Percentiles rank a stretch among this genome's conserved stretches.
phyloP scores from a whole-genome alignment of 164 flowering plant genomes.

The Vitis cinerea region DNA sequence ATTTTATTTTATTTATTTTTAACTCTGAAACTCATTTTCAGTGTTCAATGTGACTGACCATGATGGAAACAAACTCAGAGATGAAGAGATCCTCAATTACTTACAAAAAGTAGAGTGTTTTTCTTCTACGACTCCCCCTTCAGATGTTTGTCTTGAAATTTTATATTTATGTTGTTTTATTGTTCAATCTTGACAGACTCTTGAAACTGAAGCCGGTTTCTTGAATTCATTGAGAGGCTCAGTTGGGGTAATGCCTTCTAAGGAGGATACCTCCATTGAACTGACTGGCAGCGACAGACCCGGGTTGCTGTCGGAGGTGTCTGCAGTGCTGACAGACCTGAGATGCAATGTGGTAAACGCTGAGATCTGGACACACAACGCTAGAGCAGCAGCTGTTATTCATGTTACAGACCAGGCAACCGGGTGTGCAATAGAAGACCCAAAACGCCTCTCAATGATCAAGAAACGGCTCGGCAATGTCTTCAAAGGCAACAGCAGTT shows the following conservation, averaged over 20 bases:
- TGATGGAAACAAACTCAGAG: constrained; percentile 54
- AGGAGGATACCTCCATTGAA: constrained; percentile 49
- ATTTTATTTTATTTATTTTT: constrained; percentile 1
- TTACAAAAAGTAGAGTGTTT: constrained; percentile 17
- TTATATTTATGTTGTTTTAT: background rate
- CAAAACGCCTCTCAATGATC: constrained; percentile 28
- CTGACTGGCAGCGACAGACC: constrained; percentile 53
- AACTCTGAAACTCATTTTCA: constrained; percentile 20
- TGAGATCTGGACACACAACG: constrained; percentile 66
- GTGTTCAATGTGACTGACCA: constrained; percentile 64
- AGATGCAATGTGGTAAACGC: constrained; percentile 48
- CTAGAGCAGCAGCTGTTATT: constrained; percentile 46
- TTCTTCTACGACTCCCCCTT: background rate
- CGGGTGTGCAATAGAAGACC: constrained; percentile 40
- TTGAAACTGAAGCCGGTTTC: constrained; percentile 33
- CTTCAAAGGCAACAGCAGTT: constrained; percentile 29
- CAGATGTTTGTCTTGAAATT: background rate
- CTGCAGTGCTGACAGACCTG: constrained; percentile 51
- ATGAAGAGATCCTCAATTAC: constrained; percentile 28
- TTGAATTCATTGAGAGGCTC: constrained; percentile 24
- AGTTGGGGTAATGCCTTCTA: constrained; percentile 40
- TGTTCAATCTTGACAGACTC: constrained; percentile 25
- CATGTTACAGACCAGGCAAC: constrained; percentile 39
- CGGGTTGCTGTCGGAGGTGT: constrained; percentile 57
- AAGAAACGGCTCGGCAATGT: constrained; percentile 37